These are phyloP conservation scores for Nepenthes alata DNA, from an alignment of 179 eudicot species.

Conservation along the genomic window DNA sequence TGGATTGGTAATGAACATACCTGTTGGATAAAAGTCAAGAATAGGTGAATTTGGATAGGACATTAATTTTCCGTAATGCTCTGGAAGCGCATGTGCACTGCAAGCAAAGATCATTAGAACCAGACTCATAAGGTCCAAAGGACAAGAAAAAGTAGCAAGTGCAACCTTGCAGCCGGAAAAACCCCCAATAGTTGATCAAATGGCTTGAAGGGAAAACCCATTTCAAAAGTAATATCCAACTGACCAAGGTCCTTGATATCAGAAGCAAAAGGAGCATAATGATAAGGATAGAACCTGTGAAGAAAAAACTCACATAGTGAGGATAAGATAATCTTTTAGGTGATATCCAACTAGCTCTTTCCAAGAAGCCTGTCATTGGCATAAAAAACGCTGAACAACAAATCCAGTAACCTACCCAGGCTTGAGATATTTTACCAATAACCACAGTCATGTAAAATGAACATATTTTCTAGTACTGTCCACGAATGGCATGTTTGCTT, in stretches of 20 bases:
- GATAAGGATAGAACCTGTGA: slow-evolving; percentile 93
- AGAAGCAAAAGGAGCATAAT: slow-evolving; percentile 99
- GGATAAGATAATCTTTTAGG: too few species aligned
- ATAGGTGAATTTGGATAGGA: slow-evolving; percentile 76
- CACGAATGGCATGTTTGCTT: too few species aligned
- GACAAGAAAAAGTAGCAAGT: slow-evolving; percentile 4
- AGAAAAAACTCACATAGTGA: background rate
- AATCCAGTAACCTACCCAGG: too few species aligned
- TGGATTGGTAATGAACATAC: slow-evolving; percentile 19
- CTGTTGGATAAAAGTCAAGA: slow-evolving; percentile 83
- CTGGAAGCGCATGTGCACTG: slow-evolving; percentile 96
- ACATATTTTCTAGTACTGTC: too few species aligned
- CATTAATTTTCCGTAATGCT: slow-evolving; percentile 76
- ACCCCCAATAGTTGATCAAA: slow-evolving; percentile 93
- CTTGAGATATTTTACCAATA: too few species aligned
- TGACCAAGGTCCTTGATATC: slow-evolving; percentile 65
- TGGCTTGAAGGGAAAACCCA: slow-evolving; percentile 90
- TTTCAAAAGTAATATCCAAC: slow-evolving; percentile 59
- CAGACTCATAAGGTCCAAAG: slow-evolving; percentile 8
- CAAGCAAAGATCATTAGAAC: slow-evolving; percentile 28
- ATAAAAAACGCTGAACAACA: too few species aligned
- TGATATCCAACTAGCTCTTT: too few species aligned
- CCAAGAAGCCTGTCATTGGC: too few species aligned
- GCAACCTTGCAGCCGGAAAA: slow-evolving; percentile 95
- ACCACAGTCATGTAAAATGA: too few species aligned